Evolutionary conservation across 768 basidiomycete species (phyloP), one percentile per base, ranked within the genome.

Genomic region (Calocybe cyanea): DNA sequence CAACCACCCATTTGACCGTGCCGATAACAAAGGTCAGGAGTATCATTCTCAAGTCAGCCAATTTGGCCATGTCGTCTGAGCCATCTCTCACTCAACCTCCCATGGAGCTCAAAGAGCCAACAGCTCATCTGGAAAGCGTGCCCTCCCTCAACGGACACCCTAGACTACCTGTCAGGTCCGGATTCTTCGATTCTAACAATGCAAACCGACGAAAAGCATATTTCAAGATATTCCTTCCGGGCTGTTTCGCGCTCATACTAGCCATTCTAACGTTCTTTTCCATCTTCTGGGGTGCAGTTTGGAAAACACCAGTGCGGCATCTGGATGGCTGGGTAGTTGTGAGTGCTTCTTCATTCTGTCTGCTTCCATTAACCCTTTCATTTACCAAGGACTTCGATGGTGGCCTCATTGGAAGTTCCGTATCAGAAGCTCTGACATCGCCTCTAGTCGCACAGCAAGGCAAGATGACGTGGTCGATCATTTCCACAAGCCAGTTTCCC

Each of bases 311-410:
- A 2, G 45, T 38, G n/a, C 36, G 50, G 6, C 44, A 48, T 17
- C 52, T 60, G 9, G 17, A 46, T 2, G 59, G 59, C 1, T 60
- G 59, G 59, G 38, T 60, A 6, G 35, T 60, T 9, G 59, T 60
- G 30, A n/a, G 58, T 46, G 20, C 23, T 8, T 15, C 7, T 38
- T 30, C 25, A 28, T 28, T 28, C 25, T 28, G 6, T 28, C 11
- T 28, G 5, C 11, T 28, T 11, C 25, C 11, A 28, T 28, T 28
- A 5, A 6, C 10, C 14, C 23, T 40, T 6, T 8, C 21, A 3
- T 14, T 35, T 7, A 35, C 14, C 7, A n/a, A 83, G 80, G 81
- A 85, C 54, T 83, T 83, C 50, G 83, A 85, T 33, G 80, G 76
- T 5, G 73, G 67, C 1, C 37, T 66, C 13, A 65, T 85, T 6